phyloP scores from a whole-genome alignment of 2,329 filamentous ascomycete genomes.

The Diplodia mutila region DNA sequence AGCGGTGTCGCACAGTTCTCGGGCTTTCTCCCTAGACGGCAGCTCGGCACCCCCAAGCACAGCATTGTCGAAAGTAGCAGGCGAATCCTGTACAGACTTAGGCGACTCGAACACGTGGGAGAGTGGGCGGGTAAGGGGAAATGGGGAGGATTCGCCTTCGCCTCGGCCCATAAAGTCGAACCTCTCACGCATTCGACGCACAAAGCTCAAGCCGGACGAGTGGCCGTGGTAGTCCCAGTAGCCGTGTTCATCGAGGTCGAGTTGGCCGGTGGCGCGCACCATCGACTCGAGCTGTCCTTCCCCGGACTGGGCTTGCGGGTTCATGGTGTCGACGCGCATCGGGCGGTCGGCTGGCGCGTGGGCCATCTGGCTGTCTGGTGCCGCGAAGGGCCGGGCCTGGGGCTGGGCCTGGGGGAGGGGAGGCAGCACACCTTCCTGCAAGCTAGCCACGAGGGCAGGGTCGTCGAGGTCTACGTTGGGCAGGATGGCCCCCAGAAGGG shows the following conservation, averaged over 20 bases:
- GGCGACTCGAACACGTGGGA: conserved; percentile 71
- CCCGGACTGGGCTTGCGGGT: conserved; percentile 29
- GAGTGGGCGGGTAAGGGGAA: conserved; percentile 58
- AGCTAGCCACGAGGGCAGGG: conserved; percentile 75
- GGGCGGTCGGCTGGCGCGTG: conserved; percentile 2
- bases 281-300: conserved; percentile 78
- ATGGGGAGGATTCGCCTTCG: conserved; percentile 61
- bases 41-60: conserved; percentile 56
- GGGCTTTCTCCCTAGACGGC: conserved; percentile 64
- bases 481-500: conserved; percentile 75
- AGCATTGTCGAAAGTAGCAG: conserved; percentile 51
- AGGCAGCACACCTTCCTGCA: conserved; percentile 67
- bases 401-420: conserved; percentile 37
- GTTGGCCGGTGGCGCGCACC: conserved; percentile 88
- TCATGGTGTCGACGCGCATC: conserved; percentile 17
- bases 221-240: conserved; percentile 95
- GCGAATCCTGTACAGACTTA: conserved; percentile 65
- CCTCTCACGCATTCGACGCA: conserved; percentile 84
- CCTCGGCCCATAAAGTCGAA: conserved; percentile 76
- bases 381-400: conserved; percentile 19
- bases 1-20: conserved; percentile 61
- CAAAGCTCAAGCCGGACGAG: conserved; percentile 88
- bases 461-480: conserved; percentile 86
- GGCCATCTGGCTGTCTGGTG: conserved; percentile 2
- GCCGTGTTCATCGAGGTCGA: conserved; percentile 89